Base-by-base conservation (phyloP, 306 rosid species). In the Argentina anserina region DNA sequence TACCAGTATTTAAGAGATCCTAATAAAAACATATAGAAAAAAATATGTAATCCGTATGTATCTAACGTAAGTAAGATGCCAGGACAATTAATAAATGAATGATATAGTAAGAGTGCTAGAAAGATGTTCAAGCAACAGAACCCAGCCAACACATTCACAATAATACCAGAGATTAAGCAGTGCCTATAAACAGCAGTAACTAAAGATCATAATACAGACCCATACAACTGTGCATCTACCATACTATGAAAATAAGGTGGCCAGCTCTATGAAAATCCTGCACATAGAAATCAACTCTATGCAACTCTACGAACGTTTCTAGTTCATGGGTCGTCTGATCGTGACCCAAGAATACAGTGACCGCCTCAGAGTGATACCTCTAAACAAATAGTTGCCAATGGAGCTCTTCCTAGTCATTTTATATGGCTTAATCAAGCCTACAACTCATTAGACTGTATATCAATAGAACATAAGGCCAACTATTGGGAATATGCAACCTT, bases 1-100 rank as follows among this genome's bases (percentile, higher is more conserved):
- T 84, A 86, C 99, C 97, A 94, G 78, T 88, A 94, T 58, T 76
- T 88, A 41, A 94, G 91, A 74, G 97, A 94, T 73, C 91, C 99
- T 94, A 81, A 23, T n/a, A n/a, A 18, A 18, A 31, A 18, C 36
- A 75, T 65, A 34, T 49, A 31, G 45, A 42, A 65, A 29, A 77
- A 75, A 15, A 75, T 60, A 83, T 69, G 5, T 6, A 12, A 6
- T 59, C 0, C 0, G 39, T 45, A 55, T 12, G 39, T 5, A 55
- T 23, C 52, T 15, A 18, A 34, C 46, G 36, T 63, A 75, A 41
- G 36, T 58, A 64, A 33, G 13, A 56, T 21, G 21, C 50, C 25
- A 81, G 37, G n/a, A 39, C 2, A 62, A 25, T 52, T n/a, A 75
- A 60, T 23, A 58, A 26, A 65, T 28, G 20, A 61, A 31, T 33